Percentiles rank a stretch among this genome's conserved stretches.
Evolutionary conservation across 1,284 basidiomycete genomes (phyloP).

Genomic region (Coniferiporia sulphurascens): DNA sequence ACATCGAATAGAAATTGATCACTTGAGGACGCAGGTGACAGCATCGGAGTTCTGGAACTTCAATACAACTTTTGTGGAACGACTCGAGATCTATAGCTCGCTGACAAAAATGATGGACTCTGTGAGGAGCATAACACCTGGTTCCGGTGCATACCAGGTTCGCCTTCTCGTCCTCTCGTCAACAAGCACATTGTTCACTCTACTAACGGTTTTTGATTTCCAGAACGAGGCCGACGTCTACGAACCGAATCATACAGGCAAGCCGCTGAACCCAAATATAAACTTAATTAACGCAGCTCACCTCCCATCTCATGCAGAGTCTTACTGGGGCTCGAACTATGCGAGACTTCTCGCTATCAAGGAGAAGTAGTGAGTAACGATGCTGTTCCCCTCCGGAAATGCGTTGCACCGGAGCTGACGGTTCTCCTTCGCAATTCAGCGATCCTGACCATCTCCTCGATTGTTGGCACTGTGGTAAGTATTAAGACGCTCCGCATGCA

Average conservation of each 20-base stretch:
- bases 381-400: too few species aligned
- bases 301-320: not conserved
- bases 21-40: constrained; percentile 21
- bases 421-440: not conserved
- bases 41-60: constrained; percentile 23
- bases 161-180: not conserved
- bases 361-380: constrained; percentile 2
- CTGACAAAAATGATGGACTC: constrained; percentile 20
- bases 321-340: constrained; percentile 5
- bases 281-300: not conserved
- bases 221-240: constrained; percentile 8
- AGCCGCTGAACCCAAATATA: not conserved
- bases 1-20: constrained; percentile 1
- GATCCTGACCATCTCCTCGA: constrained; percentile 6
- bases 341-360: constrained; percentile 1
- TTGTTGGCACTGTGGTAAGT: constrained; percentile 9
- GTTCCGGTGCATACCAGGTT: constrained; percentile 24
- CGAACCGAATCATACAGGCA: not conserved
- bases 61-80: constrained; percentile 24
- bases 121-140: constrained; percentile 24
- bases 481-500: not conserved
- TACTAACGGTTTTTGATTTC: not conserved
- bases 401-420: not conserved
- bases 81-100: constrained; percentile 17
- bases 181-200: not conserved